Base-by-base conservation (phyloP, 2,329 filamentous ascomycete species). In the Colletotrichum sp. region DNA sequence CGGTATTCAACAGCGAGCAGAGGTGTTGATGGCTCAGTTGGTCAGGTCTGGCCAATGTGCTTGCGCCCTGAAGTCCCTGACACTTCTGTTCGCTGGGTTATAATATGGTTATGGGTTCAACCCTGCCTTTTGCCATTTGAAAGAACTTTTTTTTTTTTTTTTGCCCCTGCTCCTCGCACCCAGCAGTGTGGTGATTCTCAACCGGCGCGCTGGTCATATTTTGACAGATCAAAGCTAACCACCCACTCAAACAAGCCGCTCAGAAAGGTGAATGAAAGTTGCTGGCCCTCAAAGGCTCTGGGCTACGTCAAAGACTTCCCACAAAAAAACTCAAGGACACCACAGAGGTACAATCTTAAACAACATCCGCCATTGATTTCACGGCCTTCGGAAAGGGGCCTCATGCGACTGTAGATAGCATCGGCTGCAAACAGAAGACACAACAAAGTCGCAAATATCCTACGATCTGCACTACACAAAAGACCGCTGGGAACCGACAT, bases 271-370 rank as follows among this genome's bases (percentile, higher is more conserved):
- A 6, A 3, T 13, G 2, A 52, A 21, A 7, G 43, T n/a, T 48
- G 18, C 10, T 21, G n/a, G 43, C 43, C 18, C n/a, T 0, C 0
- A 0, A 3, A 48, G 43, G n/a, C n/a, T 6, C n/a, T 48, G 4
- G 1, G 43, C 43, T 48, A 48, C 4, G 10, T 48, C 43, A 7
- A 21, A 21, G 43, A 48, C 43, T 48, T 48, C 4, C 6, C 10
- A 21, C 9, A 7, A 21, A 21, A 7, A 1, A 48, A 48, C 6
- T 3, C 43, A 0, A 48, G 43, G 10, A 48, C 10, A 43, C 18
- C n/a, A 48, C 39, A 12, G 39, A n/a, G 9, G 18, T 10, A n/a
- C 15, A 9, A 7, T 48, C 5, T 4, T 7, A n/a, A 12, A 48
- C 6, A 48, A 13, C 10, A 21, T 48, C 43, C 2, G 2, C 43